Conservation (phyloP, 345 rosid species). For the Eucalyptus pauciflora region DNA sequence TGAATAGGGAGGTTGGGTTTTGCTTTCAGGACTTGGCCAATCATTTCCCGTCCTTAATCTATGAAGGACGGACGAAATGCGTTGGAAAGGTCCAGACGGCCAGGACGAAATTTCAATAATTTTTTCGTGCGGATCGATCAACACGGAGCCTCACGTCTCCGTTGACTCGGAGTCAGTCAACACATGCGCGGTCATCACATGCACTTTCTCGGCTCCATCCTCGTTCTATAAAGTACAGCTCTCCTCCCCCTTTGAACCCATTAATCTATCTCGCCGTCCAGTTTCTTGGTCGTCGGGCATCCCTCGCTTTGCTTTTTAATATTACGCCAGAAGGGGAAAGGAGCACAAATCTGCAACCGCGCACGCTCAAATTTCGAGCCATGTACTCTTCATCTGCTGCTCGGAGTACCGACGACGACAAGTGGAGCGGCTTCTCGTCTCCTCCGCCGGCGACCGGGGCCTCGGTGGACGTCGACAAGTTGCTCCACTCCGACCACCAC, state of each 20-base stretch:
- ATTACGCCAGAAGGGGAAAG: background rate
- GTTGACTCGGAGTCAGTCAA: background rate
- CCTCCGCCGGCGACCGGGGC: constrained; percentile 3
- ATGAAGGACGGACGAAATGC: background rate
- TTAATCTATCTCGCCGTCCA: background rate
- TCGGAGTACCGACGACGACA: background rate
- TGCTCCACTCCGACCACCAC: background rate
- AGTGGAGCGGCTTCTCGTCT: background rate
- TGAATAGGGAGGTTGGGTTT: background rate
- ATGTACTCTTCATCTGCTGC: background rate
- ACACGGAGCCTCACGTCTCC: background rate
- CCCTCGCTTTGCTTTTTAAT: background rate
- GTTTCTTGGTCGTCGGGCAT: background rate
- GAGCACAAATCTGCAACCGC: background rate
- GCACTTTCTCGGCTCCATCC: background rate
- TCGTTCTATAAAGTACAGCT: background rate
- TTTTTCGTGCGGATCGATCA: background rate
- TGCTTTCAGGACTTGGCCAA: background rate
- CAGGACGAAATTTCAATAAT: too few species aligned
- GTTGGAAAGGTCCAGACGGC: background rate
- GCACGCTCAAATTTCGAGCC: background rate
- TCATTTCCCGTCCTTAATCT: background rate
- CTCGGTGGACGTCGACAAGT: background rate
- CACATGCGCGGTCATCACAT: background rate
- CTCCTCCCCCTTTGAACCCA: background rate